phyloP scores from a whole-genome alignment of 768 basidiomycete genomes.

The Naganishia onofrii region DNA sequence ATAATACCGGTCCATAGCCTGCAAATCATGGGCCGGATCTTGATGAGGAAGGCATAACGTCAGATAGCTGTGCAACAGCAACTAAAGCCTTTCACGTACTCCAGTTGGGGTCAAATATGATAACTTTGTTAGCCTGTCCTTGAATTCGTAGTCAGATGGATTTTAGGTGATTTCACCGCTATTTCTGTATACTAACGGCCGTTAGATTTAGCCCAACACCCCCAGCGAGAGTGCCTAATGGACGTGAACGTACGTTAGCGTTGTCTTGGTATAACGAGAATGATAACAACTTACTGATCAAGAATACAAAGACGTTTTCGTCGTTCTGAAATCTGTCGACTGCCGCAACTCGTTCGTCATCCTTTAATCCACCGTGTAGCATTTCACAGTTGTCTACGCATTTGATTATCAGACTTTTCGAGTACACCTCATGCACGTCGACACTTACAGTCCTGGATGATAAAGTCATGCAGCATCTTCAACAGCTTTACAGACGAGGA shows the following conservation, averaged over 20 bases:
- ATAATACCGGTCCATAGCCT: conserved; percentile 50
- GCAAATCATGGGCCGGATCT: conserved; percentile 95
- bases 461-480: conserved; percentile 66
- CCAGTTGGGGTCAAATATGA: conserved; percentile 94
- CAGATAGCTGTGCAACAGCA: background rate
- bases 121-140: conserved; percentile 73
- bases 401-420: background rate
- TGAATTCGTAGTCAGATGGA: background rate
- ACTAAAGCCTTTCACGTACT: conserved; percentile 59
- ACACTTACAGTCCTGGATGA: conserved; percentile 40
- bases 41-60: conserved; percentile 23
- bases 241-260: too few species aligned
- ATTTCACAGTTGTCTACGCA: conserved; percentile 58
- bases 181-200: conserved; percentile 55
- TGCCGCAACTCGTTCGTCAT: conserved; percentile 73
- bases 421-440: conserved; percentile 1
- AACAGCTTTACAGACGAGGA: conserved; percentile 88
- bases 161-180: background rate
- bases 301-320: conserved; percentile 70
- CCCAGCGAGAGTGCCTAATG: conserved; percentile 68
- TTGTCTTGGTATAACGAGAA: background rate
- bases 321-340: conserved; percentile 80
- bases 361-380: conserved; percentile 72
- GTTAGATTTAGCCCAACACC: conserved; percentile 88
- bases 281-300: conserved; percentile 61